Conservation (phyloP, 2,329 filamentous ascomycete genomes). For the Rhinocladiella similis region DNA sequence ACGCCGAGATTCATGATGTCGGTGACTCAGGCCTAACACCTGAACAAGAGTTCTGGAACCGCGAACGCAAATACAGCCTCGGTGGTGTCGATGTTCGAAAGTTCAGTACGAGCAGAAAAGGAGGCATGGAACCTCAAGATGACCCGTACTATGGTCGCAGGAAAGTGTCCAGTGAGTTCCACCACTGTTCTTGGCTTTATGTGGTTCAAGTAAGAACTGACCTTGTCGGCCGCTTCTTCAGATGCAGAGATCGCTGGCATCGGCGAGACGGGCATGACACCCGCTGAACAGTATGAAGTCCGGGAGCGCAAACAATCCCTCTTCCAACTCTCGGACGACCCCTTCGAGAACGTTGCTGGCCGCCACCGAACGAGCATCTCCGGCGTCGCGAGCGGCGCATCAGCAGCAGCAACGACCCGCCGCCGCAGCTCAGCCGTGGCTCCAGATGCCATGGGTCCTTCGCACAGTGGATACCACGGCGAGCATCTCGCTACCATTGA, state of each 20-base stretch:
- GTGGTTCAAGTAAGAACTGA: not conserved
- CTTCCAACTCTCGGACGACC: conserved; percentile 26
- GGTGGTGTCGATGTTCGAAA: conserved; percentile 27
- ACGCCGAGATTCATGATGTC: conserved; percentile 24
- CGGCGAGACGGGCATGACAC: conserved; percentile 22
- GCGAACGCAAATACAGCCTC: conserved; percentile 28
- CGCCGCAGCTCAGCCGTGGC: conserved; percentile 29
- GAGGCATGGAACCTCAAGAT: conserved; percentile 20
- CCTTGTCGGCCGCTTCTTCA: not conserved
- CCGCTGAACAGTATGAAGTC: conserved; percentile 26
- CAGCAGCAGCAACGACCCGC: conserved; percentile 24
- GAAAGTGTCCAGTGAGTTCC: conserved; percentile 21
- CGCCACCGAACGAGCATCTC: conserved; percentile 27
- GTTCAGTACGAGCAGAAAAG: conserved; percentile 24
- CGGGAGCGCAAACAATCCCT: conserved; percentile 28
- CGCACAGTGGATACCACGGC: conserved; percentile 23
- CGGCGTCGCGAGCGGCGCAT: conserved; percentile 18
- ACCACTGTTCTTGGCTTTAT: not conserved
- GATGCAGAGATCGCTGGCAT: conserved; percentile 16
- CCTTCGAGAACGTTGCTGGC: conserved; percentile 25
- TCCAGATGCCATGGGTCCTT: conserved; percentile 19
- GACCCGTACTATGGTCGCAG: conserved; percentile 29
- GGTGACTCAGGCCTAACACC: conserved; percentile 25
- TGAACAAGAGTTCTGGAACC: conserved; percentile 28
- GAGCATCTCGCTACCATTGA: conserved; percentile 23